Conservation (phyloP, 176 grass and related monocot species). For the Aegilops bicornis region DNA sequence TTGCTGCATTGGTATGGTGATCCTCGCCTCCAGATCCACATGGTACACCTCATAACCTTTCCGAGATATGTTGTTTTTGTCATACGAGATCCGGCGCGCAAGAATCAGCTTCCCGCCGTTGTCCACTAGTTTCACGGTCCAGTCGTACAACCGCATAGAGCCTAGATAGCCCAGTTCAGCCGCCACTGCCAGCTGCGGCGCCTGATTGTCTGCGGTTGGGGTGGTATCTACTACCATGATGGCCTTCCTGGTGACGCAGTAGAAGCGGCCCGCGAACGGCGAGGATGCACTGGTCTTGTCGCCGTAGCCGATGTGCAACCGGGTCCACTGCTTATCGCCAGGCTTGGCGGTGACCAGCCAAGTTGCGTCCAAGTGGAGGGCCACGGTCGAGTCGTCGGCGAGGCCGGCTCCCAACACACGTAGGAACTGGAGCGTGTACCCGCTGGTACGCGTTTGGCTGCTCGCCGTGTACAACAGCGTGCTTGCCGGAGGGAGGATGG, state of each 20-base stretch:
- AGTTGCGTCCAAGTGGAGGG: accelerated
- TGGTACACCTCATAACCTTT: too few relatives aligned
- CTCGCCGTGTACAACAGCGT: neutral
- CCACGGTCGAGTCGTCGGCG: neutral
- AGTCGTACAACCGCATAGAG: neutral
- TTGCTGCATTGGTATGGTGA: too few relatives aligned
- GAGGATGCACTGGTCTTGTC: neutral
- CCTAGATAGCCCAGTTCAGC: neutral
- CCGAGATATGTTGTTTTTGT: neutral
- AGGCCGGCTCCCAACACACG: neutral
- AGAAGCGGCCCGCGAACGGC: neutral
- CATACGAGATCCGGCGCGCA: neutral
- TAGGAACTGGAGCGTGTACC: neutral
- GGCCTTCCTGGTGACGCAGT: neutral
- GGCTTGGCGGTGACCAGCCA: neutral
- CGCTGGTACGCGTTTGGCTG: neutral
- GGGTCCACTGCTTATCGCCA: neutral
- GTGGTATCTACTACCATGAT: neutral
- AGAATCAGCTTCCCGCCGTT: neutral
- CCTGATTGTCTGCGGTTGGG: neutral
- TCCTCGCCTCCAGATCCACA: too few relatives aligned
- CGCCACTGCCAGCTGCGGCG: neutral
- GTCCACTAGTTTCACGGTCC: neutral
- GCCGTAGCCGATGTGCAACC: neutral
- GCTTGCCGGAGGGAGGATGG: neutral